Conservation (phyloP, 2,329 filamentous ascomycete genomes). For the Aspergillus tamarii region DNA sequence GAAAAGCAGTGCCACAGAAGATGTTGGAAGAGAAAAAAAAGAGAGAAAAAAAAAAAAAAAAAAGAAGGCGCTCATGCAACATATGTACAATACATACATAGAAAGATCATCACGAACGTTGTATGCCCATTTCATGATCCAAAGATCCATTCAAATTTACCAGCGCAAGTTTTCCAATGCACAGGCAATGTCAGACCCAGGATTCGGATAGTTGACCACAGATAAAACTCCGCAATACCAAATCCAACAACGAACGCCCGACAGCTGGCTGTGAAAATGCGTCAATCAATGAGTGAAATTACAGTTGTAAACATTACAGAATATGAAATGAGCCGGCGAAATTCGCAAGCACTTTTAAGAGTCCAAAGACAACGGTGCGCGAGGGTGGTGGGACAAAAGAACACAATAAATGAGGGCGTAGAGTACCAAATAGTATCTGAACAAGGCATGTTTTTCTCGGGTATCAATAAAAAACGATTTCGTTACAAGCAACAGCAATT, state of each 20-base stretch:
- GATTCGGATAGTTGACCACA: not conserved
- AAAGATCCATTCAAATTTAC: not conserved
- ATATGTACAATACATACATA: slow-evolving; percentile 7
- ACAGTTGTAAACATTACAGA: slow-evolving; percentile 4
- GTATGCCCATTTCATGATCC: not conserved
- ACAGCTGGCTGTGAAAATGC: not conserved
- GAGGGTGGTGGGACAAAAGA: not conserved
- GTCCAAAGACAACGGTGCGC: too few relatives aligned
- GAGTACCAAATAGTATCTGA: slow-evolving; percentile 6
- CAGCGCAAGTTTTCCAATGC: not conserved
- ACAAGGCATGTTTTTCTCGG: slow-evolving; percentile 11
- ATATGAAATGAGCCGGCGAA: not conserved
- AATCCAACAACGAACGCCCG: not conserved
- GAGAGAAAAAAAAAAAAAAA: slow-evolving; percentile 9
- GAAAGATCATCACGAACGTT: slow-evolving; percentile 3
- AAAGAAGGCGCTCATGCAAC: slow-evolving; percentile 11
- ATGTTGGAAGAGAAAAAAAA: not conserved
- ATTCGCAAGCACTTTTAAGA: not conserved
- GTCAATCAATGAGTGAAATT: slow-evolving; percentile 4
- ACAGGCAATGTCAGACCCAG: not conserved
- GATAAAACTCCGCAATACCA: slow-evolving; percentile 3
- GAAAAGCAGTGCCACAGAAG: not conserved
- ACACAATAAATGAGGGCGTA: not conserved
- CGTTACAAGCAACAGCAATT: slow-evolving; percentile 5
- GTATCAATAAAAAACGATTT: slow-evolving; percentile 22